These are phyloP conservation scores for Aspergillus jensenii DNA, from an alignment of 2,329 filamentous ascomycete species.

Conservation along the genomic window DNA sequence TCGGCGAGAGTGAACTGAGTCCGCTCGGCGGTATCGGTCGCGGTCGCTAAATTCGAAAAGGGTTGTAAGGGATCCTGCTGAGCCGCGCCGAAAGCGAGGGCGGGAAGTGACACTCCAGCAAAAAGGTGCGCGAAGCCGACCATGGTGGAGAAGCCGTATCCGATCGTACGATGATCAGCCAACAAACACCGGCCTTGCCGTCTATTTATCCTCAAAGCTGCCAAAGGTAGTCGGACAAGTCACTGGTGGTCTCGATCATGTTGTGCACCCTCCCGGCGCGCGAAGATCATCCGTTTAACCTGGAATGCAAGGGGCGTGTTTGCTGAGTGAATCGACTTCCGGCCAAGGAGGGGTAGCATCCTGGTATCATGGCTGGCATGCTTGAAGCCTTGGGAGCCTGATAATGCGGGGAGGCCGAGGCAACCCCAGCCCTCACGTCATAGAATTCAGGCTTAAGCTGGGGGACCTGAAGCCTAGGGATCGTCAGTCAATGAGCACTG, in stretches of 20 bases:
- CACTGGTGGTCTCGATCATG: slow-evolving; percentile 6
- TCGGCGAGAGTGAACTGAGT: slow-evolving; percentile 50
- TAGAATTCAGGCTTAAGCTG: not conserved
- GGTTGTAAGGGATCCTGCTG: slow-evolving; percentile 12
- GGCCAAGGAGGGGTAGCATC: not conserved
- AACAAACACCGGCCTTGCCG: not conserved
- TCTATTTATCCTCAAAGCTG: slow-evolving; percentile 7
- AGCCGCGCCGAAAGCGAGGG: slow-evolving; percentile 24
- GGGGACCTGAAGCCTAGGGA: slow-evolving; percentile 4
- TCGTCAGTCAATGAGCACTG: slow-evolving; percentile 14
- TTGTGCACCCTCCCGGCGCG: slow-evolving; percentile 6
- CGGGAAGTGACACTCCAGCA: slow-evolving; percentile 25
- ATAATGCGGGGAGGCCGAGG: slow-evolving; percentile 1
- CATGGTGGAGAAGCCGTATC: slow-evolving; percentile 19
- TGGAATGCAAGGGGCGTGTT: slow-evolving; percentile 14
- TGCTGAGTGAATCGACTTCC: not conserved
- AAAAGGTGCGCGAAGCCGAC: slow-evolving; percentile 22
- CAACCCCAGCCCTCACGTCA: not conserved
- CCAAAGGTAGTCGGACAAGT: not conserved
- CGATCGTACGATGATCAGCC: slow-evolving; percentile 9
- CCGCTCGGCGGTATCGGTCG: slow-evolving; percentile 20
- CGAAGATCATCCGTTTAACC: slow-evolving; percentile 21
- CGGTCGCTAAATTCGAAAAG: slow-evolving; percentile 4
- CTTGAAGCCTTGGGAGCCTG: not conserved
- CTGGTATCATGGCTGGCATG: not conserved